Percentiles rank a stretch among this genome's conserved stretches.
Conservation (phyloP, 2,329 filamentous ascomycete genomes). For the Pseudocercospora pini-densiflorae region DNA sequence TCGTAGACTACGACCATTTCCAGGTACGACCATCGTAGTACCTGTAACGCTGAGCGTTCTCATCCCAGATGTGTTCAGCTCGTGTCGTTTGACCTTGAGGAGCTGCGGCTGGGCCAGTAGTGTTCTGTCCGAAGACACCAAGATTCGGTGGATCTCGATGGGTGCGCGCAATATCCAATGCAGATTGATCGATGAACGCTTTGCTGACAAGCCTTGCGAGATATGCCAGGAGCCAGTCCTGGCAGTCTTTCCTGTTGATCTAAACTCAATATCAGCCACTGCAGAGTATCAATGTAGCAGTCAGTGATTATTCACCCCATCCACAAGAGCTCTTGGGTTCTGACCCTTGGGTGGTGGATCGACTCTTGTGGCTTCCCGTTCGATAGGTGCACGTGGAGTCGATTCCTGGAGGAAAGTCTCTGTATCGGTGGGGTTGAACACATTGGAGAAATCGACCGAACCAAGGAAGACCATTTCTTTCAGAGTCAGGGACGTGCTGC, state of each 20-base stretch:
- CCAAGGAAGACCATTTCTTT: background rate
- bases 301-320: background rate
- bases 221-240: too few relatives aligned
- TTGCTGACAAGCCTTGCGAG: too few relatives aligned
- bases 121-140: too few relatives aligned
- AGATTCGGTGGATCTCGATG: too few relatives aligned
- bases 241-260: background rate
- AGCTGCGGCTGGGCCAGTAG: too few relatives aligned
- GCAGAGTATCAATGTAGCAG: background rate
- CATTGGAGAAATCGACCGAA: background rate
- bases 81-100: too few relatives aligned
- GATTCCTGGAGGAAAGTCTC: background rate
- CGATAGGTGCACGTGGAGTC: background rate
- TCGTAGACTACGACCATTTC: too few relatives aligned
- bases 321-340: background rate
- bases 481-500: background rate
- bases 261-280: background rate
- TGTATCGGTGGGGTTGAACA: background rate
- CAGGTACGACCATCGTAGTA: too few relatives aligned
- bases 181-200: too few relatives aligned
- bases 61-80: too few relatives aligned
- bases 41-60: too few relatives aligned
- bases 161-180: too few relatives aligned
- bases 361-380: background rate
- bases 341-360: background rate